Base-by-base conservation (phyloP, 805 yeast species). In the Wickerhamiella lipophila region DNA sequence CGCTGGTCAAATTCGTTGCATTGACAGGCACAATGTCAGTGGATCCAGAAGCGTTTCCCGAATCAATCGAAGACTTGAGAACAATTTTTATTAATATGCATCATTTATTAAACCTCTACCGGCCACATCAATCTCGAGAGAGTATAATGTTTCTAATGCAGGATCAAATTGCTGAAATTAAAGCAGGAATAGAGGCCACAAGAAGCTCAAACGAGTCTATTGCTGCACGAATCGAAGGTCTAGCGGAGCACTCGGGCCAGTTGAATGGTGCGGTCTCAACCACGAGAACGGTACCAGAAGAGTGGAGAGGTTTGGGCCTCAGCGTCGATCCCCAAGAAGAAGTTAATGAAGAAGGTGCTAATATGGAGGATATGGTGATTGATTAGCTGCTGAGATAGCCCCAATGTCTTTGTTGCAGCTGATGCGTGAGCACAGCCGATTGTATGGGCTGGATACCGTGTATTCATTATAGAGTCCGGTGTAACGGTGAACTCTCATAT, bases 121-220 rank as follows among this genome's bases (percentile, higher is more conserved):
- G 98, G 52, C 92, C 96, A 2, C 97, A 92, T 64, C 98, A 92
- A 61, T 82, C 95, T 2, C 72, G 96, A 47, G 98, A 92, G 59
- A 80, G 88, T 45, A 69, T 92, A 54, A 84, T 87, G 39, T 71
- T 85, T 70, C 68, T 82, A 48, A 66, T 85, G 60, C 78, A 75
- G 57, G 80, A 77, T 47, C 87, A 83, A 59, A 75, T 89, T 29
- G 56, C 51, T n/a, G 52, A 53, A 23, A 53, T 57, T 25, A 50
- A 54, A 13, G 50, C 49, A 30, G 56, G 59, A 15, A 56, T 62
- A 15, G 63, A 60, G 32, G 61, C 62, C 12, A 68, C 73, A 26
- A 64, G 68, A 27, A 53, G 59, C 35, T 61, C 67, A 1, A 73
- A 76, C 55, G 54, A 53, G n/a, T 65, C 66, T 19, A 74, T 74